A percentile compares a stretch with the other conserved stretches of the same genome.
These are phyloP conservation scores for Parsonsia alboflavescens DNA, from an alignment of 257 asterid genomes.

Conservation along the genomic window DNA sequence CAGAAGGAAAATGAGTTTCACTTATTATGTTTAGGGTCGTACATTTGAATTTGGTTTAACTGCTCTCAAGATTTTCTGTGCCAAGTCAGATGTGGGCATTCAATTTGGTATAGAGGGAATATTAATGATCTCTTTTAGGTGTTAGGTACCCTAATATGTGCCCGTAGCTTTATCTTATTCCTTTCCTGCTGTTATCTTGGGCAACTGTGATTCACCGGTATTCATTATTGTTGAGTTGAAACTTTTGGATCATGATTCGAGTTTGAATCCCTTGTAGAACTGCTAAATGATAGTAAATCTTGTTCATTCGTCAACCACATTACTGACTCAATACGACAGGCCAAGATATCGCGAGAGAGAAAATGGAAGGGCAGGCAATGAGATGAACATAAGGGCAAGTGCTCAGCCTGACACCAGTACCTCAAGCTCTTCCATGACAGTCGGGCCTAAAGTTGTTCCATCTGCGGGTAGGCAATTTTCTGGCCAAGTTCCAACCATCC, in stretches of 20 bases:
- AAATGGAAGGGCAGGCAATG: conserved; percentile 53
- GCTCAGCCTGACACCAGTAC: conserved; percentile 36
- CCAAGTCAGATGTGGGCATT: background rate
- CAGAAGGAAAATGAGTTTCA: background rate
- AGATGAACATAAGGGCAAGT: conserved; percentile 53
- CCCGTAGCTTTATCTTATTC: background rate
- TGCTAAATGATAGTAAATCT: background rate
- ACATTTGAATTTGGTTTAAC: background rate
- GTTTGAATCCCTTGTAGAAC: background rate
- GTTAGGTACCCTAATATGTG: background rate
- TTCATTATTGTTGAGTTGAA: background rate
- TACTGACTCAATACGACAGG: conserved; percentile 28
- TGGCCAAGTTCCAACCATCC: conserved; percentile 66
- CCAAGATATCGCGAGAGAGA: conserved; percentile 84
- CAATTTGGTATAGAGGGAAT: background rate
- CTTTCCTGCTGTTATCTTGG: background rate
- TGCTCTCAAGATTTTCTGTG: background rate
- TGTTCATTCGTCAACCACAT: background rate
- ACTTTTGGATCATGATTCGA: background rate
- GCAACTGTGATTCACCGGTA: background rate
- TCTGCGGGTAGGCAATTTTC: conserved; percentile 62
- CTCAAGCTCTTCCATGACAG: conserved; percentile 24
- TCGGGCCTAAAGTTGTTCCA: conserved; percentile 40
- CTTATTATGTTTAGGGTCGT: background rate
- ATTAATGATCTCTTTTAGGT: background rate